phyloP scores from a whole-genome alignment of 2,329 filamentous ascomycete species.

The Claviceps sorghi region DNA sequence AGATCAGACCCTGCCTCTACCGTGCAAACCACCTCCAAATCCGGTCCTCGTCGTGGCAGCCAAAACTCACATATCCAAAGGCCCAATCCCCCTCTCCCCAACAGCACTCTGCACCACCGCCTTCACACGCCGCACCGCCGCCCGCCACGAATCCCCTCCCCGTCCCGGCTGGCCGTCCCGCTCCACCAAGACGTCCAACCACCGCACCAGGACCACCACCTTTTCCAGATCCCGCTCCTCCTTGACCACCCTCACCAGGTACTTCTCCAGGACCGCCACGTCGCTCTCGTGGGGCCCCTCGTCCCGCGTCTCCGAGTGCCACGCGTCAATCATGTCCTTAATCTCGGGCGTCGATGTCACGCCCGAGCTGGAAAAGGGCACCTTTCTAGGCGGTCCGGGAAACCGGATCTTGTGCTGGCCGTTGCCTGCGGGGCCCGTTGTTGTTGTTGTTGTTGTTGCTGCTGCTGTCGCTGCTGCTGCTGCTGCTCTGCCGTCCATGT shows the following conservation, averaged over 20 bases:
- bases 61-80: slow-evolving; percentile 24
- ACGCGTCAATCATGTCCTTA: slow-evolving; percentile 57
- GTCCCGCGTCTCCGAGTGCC: slow-evolving; percentile 55
- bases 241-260: slow-evolving; percentile 54
- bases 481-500: slow-evolving; percentile 11
- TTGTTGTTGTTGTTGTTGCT: background rate
- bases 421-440: slow-evolving; percentile 7
- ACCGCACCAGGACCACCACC: slow-evolving; percentile 52
- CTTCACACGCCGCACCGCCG: slow-evolving; percentile 30
- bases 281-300: slow-evolving; percentile 72
- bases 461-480: too few relatives aligned
- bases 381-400: slow-evolving; percentile 28
- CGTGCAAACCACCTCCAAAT: too few relatives aligned
- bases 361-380: slow-evolving; percentile 29
- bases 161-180: slow-evolving; percentile 24
- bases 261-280: slow-evolving; percentile 57
- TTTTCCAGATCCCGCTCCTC: slow-evolving; percentile 72
- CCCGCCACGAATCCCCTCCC: slow-evolving; percentile 32
- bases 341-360: slow-evolving; percentile 42
- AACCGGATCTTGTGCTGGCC: slow-evolving; percentile 33
- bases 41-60: too few relatives aligned
- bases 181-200: slow-evolving; percentile 45
- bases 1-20: too few relatives aligned
- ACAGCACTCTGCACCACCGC: slow-evolving; percentile 40
- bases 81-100: slow-evolving; percentile 38